A percentile compares a stretch with the other conserved stretches of the same genome.
Evolutionary conservation across 768 basidiomycete genomes (phyloP).

Genomic region (Boletellus ananiceps): DNA sequence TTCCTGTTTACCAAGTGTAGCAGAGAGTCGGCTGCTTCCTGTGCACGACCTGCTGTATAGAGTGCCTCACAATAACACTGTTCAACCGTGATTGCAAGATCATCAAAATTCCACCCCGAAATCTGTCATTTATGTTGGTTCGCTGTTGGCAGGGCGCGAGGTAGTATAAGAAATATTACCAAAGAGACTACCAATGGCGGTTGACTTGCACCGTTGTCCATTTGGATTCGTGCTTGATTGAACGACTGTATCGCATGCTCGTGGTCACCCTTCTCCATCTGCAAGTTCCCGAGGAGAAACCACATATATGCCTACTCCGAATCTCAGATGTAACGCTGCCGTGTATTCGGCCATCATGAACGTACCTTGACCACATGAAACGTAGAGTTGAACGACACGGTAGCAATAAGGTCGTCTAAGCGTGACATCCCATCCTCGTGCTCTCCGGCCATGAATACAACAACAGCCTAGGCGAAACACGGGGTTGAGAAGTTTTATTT

Average conservation of each 20-base stretch:
- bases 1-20: too few species aligned
- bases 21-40: too few species aligned
- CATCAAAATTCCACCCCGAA: constrained; percentile 9
- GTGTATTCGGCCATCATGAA: too few species aligned
- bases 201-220: background rate
- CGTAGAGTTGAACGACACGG: background rate
- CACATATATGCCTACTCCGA: background rate
- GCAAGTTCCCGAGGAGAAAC: background rate
- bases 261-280: background rate
- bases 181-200: background rate
- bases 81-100: background rate
- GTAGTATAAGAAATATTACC: too few species aligned
- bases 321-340: background rate
- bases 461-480: too few species aligned
- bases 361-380: background rate
- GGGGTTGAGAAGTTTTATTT: too few species aligned
- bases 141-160: too few species aligned
- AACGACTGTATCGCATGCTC: background rate
- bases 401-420: background rate
- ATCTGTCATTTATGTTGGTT: background rate
- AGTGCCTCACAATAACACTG: constrained; percentile 3
- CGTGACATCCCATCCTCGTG: constrained; percentile 4
- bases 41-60: too few species aligned
- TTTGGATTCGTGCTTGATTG: background rate
- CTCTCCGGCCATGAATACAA: constrained; percentile 5